Evolutionary conservation across 1,284 basidiomycete genomes (phyloP).

Genomic region (Tremellales sp.): DNA sequence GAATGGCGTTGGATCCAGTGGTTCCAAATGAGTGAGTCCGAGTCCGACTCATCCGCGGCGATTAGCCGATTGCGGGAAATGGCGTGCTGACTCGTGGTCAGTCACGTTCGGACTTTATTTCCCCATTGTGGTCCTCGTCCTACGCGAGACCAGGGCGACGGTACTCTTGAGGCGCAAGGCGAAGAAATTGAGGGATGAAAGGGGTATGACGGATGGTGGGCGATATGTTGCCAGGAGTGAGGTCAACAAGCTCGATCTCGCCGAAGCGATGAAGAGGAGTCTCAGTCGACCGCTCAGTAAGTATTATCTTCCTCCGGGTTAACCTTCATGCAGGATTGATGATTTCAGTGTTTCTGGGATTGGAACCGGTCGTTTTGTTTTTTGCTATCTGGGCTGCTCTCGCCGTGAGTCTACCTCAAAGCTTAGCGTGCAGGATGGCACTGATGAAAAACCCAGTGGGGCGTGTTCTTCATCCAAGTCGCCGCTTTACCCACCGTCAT

Average conservation of each 20-base stretch:
- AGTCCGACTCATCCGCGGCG: neutral
- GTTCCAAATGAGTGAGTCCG: conserved; percentile 59
- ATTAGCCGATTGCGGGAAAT: neutral
- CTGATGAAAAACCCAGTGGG: conserved; percentile 57
- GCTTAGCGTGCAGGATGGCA: neutral
- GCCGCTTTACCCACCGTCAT: conserved; percentile 65
- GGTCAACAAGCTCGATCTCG: conserved; percentile 32
- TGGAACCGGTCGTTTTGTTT: conserved; percentile 69
- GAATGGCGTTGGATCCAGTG: conserved; percentile 80
- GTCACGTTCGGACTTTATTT: conserved; percentile 34
- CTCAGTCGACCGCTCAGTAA: conserved; percentile 35
- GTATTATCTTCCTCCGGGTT: conserved; percentile 7
- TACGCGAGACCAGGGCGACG: conserved; percentile 45
- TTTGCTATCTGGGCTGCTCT: conserved; percentile 74
- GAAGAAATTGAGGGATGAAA: conserved; percentile 29
- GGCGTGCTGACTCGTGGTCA: neutral
- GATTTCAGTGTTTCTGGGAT: conserved; percentile 58
- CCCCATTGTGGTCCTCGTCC: conserved; percentile 29
- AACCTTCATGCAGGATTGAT: neutral
- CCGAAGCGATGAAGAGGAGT: conserved; percentile 32
- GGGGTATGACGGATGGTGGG: conserved; percentile 32
- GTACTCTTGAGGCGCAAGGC: conserved; percentile 42
- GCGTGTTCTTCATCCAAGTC: conserved; percentile 65
- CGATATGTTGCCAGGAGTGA: conserved; percentile 48
- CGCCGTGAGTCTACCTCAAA: conserved; percentile 39